These are phyloP conservation scores for Thalassiosira allenii DNA, from an alignment of 352 stramenopile species.

Conservation along the genomic window DNA sequence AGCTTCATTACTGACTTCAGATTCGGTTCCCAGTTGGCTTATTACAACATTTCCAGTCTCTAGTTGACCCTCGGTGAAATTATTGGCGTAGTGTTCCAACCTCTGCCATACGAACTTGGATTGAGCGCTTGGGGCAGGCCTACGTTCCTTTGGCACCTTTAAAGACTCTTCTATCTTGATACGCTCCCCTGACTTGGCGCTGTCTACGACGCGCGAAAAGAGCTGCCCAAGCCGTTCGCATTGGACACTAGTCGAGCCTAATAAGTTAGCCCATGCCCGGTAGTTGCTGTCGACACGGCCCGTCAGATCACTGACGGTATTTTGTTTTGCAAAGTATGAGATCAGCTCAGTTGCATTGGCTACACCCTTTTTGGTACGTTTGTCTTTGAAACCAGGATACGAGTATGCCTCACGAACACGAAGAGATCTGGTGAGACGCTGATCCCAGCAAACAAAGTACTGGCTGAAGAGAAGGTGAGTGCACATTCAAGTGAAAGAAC, in stretches of 20 bases:
- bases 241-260: conserved; percentile 18
- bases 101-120: conserved; percentile 39
- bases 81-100: conserved; percentile 22
- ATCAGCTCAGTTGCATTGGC: conserved; percentile 18
- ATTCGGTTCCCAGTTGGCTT: not conserved
- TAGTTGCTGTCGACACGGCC: conserved; percentile 19
- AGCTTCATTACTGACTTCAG: not conserved
- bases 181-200: conserved; percentile 32
- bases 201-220: conserved; percentile 38
- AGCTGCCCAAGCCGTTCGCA: conserved; percentile 24
- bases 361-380: conserved; percentile 3
- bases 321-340: conserved; percentile 29
- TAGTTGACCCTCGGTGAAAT: conserved; percentile 12
- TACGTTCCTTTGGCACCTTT: conserved; percentile 14
- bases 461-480: conserved; percentile 14
- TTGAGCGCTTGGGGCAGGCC: conserved; percentile 13
- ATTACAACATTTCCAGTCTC: conserved; percentile 9
- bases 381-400: conserved; percentile 21
- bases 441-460: conserved; percentile 42
- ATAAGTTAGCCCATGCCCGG: conserved; percentile 20
- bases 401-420: conserved; percentile 3
- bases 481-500: no score
- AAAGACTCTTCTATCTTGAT: conserved; percentile 15
- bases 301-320: conserved; percentile 25
- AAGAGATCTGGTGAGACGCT: conserved; percentile 3